These are phyloP conservation scores for Kregervanrija fluxuum DNA, from an alignment of 805 yeast species.

Conservation along the genomic window DNA sequence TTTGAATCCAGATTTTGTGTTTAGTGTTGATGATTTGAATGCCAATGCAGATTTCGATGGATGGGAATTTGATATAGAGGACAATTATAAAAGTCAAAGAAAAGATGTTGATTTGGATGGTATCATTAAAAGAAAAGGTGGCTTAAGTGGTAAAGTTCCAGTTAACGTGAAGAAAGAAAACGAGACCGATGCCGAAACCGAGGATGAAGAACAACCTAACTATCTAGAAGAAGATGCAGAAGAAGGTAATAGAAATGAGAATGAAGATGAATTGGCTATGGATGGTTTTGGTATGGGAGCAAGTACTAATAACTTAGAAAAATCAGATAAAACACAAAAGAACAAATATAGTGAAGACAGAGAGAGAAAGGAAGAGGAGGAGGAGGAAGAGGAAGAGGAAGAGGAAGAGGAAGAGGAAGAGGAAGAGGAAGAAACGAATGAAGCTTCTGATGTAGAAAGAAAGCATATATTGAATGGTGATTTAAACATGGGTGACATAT, in stretches of 20 bases:
- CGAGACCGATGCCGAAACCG: constrained; percentile 26
- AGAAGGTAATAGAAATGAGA: constrained; percentile 17
- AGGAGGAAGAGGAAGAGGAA: constrained; percentile 27
- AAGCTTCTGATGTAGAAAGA: constrained; percentile 27
- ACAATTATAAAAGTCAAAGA: constrained; percentile 17
- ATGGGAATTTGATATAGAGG: constrained; percentile 71
- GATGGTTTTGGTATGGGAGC: constrained; percentile 37
- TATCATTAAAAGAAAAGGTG: constrained; percentile 82
- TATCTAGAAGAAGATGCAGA: constrained; percentile 26
- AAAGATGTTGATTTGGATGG: constrained; percentile 81
- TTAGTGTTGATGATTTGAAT: constrained; percentile 42
- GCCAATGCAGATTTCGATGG: constrained; percentile 48
- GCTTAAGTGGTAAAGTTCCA: constrained; percentile 30
- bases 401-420: constrained; percentile 29
- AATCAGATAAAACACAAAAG: constrained; percentile 8
- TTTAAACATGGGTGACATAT: constrained; percentile 21
- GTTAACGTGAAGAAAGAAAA: constrained; percentile 32
- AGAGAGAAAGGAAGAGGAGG: constrained; percentile 19
- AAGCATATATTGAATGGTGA: constrained; percentile 28
- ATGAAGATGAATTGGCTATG: constrained; percentile 32
- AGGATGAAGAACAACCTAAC: constrained; percentile 33
- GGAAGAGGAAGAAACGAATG: constrained; percentile 23
- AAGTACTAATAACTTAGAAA: constrained; percentile 23
- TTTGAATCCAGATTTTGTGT: constrained; percentile 67
- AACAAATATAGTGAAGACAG: constrained; percentile 19